phyloP scores from a whole-genome alignment of 2,329 filamentous ascomycete genomes.

The Eutypa lata region DNA sequence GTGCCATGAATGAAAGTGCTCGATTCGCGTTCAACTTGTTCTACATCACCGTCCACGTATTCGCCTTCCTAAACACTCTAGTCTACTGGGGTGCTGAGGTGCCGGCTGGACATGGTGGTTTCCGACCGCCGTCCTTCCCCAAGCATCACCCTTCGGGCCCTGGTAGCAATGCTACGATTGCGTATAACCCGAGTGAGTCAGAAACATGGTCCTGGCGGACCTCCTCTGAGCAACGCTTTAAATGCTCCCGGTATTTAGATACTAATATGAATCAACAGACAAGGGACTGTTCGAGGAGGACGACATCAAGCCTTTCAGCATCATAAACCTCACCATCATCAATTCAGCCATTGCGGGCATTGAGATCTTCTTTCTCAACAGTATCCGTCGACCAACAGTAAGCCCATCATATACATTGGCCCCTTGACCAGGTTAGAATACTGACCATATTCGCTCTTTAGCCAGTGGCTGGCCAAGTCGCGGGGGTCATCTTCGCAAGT shows the following conservation, averaged over 20 bases:
- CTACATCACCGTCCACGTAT: slow-evolving; percentile 44
- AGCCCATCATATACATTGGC: slow-evolving; percentile 15
- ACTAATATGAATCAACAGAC: slow-evolving; percentile 28
- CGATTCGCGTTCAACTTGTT: slow-evolving; percentile 50
- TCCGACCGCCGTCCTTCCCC: slow-evolving; percentile 20
- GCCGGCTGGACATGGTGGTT: slow-evolving; percentile 34
- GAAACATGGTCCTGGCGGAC: too few species aligned
- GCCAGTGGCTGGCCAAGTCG: slow-evolving; percentile 42
- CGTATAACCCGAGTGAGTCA: slow-evolving; percentile 26
- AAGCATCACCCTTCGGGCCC: slow-evolving; percentile 11
- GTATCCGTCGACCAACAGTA: slow-evolving; percentile 49
- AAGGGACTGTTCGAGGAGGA: slow-evolving; percentile 47
- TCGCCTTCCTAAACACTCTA: slow-evolving; percentile 47
- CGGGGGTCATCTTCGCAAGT: slow-evolving; percentile 38
- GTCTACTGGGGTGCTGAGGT: slow-evolving; percentile 45
- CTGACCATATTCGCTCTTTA: slow-evolving; percentile 18
- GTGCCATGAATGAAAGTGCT: slow-evolving; percentile 34
- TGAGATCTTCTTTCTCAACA: slow-evolving; percentile 50
- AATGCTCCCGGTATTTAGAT: not conserved
- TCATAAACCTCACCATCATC: slow-evolving; percentile 44
- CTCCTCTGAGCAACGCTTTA: too few species aligned
- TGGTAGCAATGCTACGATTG: slow-evolving; percentile 13
- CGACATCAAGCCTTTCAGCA: slow-evolving; percentile 44
- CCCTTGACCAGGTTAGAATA: too few species aligned
- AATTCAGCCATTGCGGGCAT: slow-evolving; percentile 40